These are phyloP conservation scores for Boletus eberwhitei DNA, from an alignment of 768 basidiomycete genomes.

Conservation along the genomic window DNA sequence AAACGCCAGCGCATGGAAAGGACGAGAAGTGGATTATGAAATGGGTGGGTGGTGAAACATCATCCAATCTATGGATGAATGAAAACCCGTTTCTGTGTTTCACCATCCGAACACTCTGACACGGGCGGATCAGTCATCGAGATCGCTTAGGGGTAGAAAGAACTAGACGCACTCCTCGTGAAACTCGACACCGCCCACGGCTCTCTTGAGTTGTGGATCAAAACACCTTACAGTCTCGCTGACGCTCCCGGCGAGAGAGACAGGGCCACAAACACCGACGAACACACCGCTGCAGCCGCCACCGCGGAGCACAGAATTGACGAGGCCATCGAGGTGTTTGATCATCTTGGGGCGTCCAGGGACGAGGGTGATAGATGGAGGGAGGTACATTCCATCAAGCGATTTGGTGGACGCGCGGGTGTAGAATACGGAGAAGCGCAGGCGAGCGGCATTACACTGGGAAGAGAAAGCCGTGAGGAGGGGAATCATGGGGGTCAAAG, in stretches of 20 bases:
- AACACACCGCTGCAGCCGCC: constrained; percentile 37
- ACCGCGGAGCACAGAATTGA: constrained; percentile 37
- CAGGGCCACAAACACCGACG: constrained; percentile 43
- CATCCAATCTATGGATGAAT: neutral
- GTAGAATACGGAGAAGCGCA: constrained; percentile 54
- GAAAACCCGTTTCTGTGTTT: neutral
- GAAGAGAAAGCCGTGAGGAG: constrained; percentile 45
- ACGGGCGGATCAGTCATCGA: neutral
- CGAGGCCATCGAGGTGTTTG: constrained; percentile 44
- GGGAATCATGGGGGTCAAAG: constrained; percentile 48
- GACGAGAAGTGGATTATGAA: neutral
- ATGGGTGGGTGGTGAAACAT: no score
- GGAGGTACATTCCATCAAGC: constrained; percentile 30
- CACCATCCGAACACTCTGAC: constrained; percentile 13
- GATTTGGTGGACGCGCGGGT: constrained; percentile 40
- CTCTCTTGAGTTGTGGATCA: constrained; percentile 22
- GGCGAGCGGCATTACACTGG: constrained; percentile 39
- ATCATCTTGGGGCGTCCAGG: constrained; percentile 52
- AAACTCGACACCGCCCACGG: constrained; percentile 38
- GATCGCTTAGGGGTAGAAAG: neutral
- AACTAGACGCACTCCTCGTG: constrained; percentile 37
- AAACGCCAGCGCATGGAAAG: neutral
- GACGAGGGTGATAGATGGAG: constrained; percentile 41
- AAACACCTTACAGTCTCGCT: constrained; percentile 32
- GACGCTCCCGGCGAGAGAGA: constrained; percentile 31